Conservation (phyloP, 768 basidiomycete species). For the Rhizopogon vulgaris region DNA sequence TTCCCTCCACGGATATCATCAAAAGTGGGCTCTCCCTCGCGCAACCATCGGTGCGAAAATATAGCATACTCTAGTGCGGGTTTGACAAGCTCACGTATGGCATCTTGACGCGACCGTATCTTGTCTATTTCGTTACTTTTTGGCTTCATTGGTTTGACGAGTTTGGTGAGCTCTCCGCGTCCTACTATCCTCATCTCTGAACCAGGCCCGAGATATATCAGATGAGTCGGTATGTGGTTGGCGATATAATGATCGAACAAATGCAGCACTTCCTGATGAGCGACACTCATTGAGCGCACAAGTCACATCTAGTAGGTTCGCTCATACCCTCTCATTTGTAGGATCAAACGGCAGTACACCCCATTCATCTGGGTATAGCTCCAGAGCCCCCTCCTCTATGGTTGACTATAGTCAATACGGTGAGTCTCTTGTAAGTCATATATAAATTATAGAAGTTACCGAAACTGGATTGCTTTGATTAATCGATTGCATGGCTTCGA, state of each 20-base stretch:
- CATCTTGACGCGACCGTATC: neutral
- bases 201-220: neutral
- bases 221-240: neutral
- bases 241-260: neutral
- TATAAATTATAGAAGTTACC: neutral
- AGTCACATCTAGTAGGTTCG: too few species aligned
- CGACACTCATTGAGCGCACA: neutral
- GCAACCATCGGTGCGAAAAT: constrained; percentile 22
- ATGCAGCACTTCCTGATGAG: neutral
- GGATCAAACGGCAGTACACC: neutral
- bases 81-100: neutral
- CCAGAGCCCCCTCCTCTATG: neutral
- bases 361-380: neutral
- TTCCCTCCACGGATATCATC: constrained; percentile 10
- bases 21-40: constrained; percentile 15
- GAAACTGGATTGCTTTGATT: neutral
- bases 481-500: neutral
- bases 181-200: neutral
- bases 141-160: neutral
- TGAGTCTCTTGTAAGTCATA: neutral
- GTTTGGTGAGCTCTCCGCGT: neutral
- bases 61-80: constrained; percentile 11
- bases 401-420: neutral
- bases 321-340: neutral
- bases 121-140: neutral